phyloP scores from a whole-genome alignment of 345 rosid genomes.

The Limnanthes douglasii region DNA sequence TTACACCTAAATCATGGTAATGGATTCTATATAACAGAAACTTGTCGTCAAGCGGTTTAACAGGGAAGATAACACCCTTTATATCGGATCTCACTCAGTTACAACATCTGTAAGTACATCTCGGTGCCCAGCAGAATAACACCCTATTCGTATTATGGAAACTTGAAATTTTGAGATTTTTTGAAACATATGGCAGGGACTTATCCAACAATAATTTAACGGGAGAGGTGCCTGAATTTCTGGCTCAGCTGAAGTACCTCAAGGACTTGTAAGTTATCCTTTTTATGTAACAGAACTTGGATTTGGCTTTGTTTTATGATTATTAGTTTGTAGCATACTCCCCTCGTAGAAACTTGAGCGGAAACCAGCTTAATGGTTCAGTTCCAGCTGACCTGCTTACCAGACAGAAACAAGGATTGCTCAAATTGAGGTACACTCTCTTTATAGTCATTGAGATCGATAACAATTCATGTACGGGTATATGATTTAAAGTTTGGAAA shows the following conservation, averaged over 20 bases:
- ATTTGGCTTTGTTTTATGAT: not conserved
- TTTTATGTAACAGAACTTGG: not conserved
- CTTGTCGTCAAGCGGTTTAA: conserved; percentile 25
- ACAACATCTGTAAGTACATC: conserved; percentile 29
- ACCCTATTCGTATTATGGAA: too few species aligned
- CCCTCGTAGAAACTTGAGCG: conserved; percentile 23
- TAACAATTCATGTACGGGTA: too few species aligned
- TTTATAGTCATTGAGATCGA: too few species aligned
- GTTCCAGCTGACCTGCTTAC: conserved; percentile 26
- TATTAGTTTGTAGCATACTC: conserved; percentile 3
- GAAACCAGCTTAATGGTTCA: conserved; percentile 31
- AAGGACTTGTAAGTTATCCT: conserved; percentile 19
- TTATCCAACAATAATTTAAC: conserved; percentile 38
- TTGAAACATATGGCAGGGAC: conserved; percentile 22
- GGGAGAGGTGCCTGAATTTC: conserved; percentile 31
- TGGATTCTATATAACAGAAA: conserved; percentile 9
- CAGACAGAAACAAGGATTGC: conserved; percentile 13
- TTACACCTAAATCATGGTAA: not conserved
- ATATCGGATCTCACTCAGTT: conserved; percentile 23
- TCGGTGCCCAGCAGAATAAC: too few species aligned
- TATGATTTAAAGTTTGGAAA: too few species aligned
- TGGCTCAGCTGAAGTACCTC: conserved; percentile 18
- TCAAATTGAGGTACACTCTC: conserved; percentile 28
- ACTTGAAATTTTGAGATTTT: not conserved
- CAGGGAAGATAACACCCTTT: conserved; percentile 17